A percentile compares a stretch with the other conserved stretches of the same genome.
Conservation (phyloP, 257 asterid species). For the Primulina eburnea region DNA sequence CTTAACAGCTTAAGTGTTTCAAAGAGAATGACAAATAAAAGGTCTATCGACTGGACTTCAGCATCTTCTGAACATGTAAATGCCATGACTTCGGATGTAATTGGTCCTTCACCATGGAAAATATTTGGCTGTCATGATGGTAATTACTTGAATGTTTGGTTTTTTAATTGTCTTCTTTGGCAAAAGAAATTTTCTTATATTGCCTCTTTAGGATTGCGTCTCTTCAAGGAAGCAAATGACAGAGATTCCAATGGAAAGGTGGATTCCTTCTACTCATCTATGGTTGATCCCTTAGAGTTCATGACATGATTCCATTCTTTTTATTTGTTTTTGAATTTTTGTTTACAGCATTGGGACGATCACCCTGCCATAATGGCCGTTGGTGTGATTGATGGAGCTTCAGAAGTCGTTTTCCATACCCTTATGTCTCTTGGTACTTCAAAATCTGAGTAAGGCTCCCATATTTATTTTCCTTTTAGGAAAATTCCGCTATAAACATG, state of each 20-base stretch:
- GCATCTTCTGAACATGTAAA: slow-evolving; percentile 45
- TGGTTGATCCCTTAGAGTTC: slow-evolving; percentile 4
- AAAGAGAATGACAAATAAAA: slow-evolving; percentile 44
- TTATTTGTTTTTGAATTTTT: neutral
- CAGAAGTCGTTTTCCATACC: slow-evolving; percentile 78
- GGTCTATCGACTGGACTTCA: slow-evolving; percentile 39
- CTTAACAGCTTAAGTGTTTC: slow-evolving; percentile 56
- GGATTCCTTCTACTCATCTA: slow-evolving; percentile 12
- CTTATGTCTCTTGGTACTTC: slow-evolving; percentile 84
- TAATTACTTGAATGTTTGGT: slow-evolving; percentile 23
- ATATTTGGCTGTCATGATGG: slow-evolving; percentile 86
- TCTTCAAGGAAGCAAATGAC: slow-evolving; percentile 85
- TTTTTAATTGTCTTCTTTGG: neutral
- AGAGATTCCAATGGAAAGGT: slow-evolving; percentile 62
- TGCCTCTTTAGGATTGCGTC: slow-evolving; percentile 65
- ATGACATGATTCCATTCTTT: neutral
- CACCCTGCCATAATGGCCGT: slow-evolving; percentile 96
- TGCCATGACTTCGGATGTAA: slow-evolving; percentile 71
- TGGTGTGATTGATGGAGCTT: slow-evolving; percentile 68
- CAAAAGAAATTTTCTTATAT: slow-evolving; percentile 14
- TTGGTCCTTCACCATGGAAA: slow-evolving; percentile 87
- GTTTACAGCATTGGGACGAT: slow-evolving; percentile 54
- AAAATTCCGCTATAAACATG: no score
- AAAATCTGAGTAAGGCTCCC: slow-evolving; percentile 69
- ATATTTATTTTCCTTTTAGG: neutral